Percentiles rank a stretch among this genome's conserved stretches.
Conservation (phyloP, 2,329 filamentous ascomycete genomes). For the Gnomoniopsis smithogilvyi region DNA sequence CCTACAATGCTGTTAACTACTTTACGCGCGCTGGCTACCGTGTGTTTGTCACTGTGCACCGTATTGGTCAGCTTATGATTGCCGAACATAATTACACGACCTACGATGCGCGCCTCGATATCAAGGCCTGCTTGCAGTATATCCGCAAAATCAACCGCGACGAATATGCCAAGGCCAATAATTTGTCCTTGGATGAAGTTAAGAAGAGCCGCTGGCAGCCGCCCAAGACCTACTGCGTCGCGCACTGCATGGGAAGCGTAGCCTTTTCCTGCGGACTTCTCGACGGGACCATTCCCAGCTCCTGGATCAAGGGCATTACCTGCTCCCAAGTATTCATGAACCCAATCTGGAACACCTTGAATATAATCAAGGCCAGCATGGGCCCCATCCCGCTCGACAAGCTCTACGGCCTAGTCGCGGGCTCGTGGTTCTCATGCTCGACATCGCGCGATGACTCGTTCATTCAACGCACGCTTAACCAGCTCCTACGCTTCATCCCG, state of each 20-base stretch:
- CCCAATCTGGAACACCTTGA: slow-evolving; percentile 53
- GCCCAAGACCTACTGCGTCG: slow-evolving; percentile 52
- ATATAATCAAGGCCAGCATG: slow-evolving; percentile 52
- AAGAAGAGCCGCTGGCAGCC: slow-evolving; percentile 1
- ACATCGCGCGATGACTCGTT: slow-evolving; percentile 43
- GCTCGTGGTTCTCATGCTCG: slow-evolving; percentile 54
- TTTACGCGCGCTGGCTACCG: slow-evolving; percentile 59
- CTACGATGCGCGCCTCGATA: slow-evolving; percentile 57
- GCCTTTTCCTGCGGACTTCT: slow-evolving; percentile 57
- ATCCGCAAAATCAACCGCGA: slow-evolving; percentile 41
- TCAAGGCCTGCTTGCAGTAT: slow-evolving; percentile 51
- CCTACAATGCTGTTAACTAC: slow-evolving; percentile 62
- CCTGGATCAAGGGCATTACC: slow-evolving; percentile 56
- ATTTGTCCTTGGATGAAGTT: neutral
- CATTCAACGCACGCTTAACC: slow-evolving; percentile 51
- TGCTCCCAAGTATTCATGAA: slow-evolving; percentile 63
- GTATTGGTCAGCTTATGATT: slow-evolving; percentile 51
- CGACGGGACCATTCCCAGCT: slow-evolving; percentile 55
- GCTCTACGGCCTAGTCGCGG: slow-evolving; percentile 44
- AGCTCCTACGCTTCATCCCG: slow-evolving; percentile 56
- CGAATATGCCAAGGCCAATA: slow-evolving; percentile 7
- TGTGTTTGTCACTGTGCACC: slow-evolving; percentile 55
- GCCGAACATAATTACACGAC: slow-evolving; percentile 54
- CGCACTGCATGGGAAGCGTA: slow-evolving; percentile 63
- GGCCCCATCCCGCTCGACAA: slow-evolving; percentile 46